Evolutionary conservation across 495 filamentous ascomycete species (phyloP), one percentile per base, ranked within the genome.

Genomic region (Neurospora cerealis): DNA sequence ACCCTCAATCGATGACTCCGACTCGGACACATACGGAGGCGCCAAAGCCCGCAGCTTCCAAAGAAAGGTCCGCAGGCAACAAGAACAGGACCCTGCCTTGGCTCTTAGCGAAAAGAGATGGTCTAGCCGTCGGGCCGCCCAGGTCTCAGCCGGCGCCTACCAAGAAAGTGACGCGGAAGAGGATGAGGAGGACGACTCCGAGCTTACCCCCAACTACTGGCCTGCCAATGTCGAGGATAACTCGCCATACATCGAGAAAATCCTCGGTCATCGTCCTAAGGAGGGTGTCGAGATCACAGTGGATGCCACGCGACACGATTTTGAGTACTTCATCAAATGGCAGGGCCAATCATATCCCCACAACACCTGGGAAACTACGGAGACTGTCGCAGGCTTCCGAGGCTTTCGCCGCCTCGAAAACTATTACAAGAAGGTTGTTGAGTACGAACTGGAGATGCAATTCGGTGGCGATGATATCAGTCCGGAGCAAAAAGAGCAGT

Each of bases 261-360:
- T 98, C 70, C 87, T 98, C 66, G 92, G 97, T 75, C 93, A 98
- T 80, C 88, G 93, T 41, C 82, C 91, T 13, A 93, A 90, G 79
- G 91, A 93, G 42, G 93, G 87, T 66, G 85, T 87, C 36, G 88
- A 87, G 78, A 81, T 89, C 39, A 83, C 86, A 28, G 78, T 81
- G n/a, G 85, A 90, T 71, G 74, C 88, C 46, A 87, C 86, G 28
- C 92, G 92, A 74, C 88, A 93, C 71, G 92, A 97, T 77, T 98
- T 94, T 75, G 92, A 97, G 74, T 99, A 93, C 80, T 93, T 91
- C 79, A 95, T 99, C 77, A 99, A 99, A 86, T 99, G 96, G 96
- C 93, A 97, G 81, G 92, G 89, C 74, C 92, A 93, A 82, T 96
- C 96, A 32, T 93, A 98, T 81, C 93, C 94, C 76, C 96, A 99